Evolutionary conservation across 805 yeast genomes (phyloP).

Genomic region (Myxozyma lipomycoides): DNA sequence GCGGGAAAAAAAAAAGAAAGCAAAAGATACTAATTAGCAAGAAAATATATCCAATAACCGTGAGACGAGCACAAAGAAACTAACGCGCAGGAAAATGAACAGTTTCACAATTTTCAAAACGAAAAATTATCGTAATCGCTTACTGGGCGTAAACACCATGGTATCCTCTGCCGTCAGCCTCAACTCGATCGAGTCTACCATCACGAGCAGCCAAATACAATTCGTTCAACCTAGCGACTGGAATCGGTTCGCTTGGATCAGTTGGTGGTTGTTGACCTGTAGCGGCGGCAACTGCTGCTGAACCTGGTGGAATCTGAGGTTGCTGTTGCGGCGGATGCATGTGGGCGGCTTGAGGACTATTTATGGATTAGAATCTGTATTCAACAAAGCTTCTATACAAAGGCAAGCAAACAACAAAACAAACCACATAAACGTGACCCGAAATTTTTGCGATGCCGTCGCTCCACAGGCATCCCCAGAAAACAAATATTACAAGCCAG

Average conservation of each 20-base stretch:
- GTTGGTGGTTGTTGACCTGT: conserved; percentile 10
- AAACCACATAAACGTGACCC: too few relatives aligned
- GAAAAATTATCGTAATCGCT: conserved; percentile 1
- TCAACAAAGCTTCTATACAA: not conserved
- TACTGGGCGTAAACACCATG: conserved; percentile 44
- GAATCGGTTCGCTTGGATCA: conserved; percentile 40
- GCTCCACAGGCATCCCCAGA: not conserved
- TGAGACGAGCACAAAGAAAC: conserved; percentile 3
- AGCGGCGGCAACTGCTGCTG: not conserved
- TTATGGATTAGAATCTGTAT: not conserved
- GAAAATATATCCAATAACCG: too few relatives aligned
- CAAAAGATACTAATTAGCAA: not conserved
- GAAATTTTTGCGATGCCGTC: too few relatives aligned
- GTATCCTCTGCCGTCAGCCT: conserved; percentile 44
- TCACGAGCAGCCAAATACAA: conserved; percentile 54
- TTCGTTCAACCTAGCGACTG: conserved; percentile 48
- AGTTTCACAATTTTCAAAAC: not conserved
- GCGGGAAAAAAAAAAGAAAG: not conserved
- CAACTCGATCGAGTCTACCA: conserved; percentile 52
- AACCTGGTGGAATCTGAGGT: conserved; percentile 27
- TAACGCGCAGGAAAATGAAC: not conserved
- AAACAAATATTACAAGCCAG: too few relatives aligned
- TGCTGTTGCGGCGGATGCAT: conserved; percentile 20
- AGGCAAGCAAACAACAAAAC: conserved; percentile 1
- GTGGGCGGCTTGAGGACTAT: conserved; percentile 28